phyloP scores from a whole-genome alignment of 345 rosid species.

The Citrus maxima region DNA sequence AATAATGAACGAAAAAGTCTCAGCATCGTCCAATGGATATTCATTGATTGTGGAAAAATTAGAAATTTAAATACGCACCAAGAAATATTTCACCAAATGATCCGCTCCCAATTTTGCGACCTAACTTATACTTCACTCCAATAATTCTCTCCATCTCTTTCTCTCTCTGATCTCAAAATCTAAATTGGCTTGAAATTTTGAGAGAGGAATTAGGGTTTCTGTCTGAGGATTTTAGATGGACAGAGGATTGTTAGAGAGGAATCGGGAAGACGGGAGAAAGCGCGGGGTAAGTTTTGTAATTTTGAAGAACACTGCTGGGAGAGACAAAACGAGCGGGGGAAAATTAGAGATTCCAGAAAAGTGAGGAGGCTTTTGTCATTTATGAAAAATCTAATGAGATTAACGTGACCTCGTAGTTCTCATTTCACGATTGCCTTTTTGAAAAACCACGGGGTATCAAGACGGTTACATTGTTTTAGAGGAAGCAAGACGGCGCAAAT shows the following conservation, averaged over 20 bases:
- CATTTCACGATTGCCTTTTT: not conserved
- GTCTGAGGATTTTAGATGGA: not conserved
- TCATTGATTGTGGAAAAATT: not conserved
- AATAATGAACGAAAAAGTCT: not conserved
- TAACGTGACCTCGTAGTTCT: too few species aligned
- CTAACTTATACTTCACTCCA: conserved; percentile 56
- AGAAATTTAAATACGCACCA: conserved; percentile 27
- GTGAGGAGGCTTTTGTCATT: not conserved
- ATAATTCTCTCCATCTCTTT: conserved; percentile 46
- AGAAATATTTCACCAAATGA: conserved; percentile 73
- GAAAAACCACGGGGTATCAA: not conserved
- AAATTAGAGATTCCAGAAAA: not conserved
- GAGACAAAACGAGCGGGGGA: not conserved
- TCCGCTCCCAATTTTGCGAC: conserved; percentile 74
- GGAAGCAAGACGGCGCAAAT: not conserved
- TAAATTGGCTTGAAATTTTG: not conserved
- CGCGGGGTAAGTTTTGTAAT: not conserved
- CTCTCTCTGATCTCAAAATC: not conserved
- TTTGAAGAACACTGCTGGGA: not conserved
- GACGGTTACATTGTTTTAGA: not conserved
- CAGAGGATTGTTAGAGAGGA: too few species aligned
- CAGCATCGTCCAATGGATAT: not conserved
- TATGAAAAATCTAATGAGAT: not conserved
- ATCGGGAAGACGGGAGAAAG: not conserved
- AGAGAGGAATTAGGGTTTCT: conserved; percentile 10